Evolutionary conservation across 164 flowering plant genomes (phyloP).

Genomic region (Amborella trichopoda): DNA sequence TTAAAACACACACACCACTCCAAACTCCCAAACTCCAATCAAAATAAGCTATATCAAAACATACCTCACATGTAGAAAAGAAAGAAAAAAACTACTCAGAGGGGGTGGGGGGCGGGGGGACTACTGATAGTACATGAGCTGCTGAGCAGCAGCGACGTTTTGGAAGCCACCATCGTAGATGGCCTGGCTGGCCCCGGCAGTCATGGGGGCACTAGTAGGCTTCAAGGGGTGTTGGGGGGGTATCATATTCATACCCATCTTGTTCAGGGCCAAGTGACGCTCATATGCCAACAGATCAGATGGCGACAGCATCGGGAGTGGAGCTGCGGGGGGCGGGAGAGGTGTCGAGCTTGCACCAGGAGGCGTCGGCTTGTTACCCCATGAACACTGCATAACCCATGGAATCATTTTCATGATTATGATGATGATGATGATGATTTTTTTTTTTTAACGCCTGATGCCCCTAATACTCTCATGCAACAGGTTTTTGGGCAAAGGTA

Average conservation of each 20-base stretch:
- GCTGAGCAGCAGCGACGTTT: constrained; percentile 50
- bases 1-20: too few relatives aligned
- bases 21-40: too few relatives aligned
- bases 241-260: constrained; percentile 40
- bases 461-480: too few relatives aligned
- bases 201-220: constrained; percentile 46
- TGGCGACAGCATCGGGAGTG: constrained; percentile 34
- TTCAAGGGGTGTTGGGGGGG: constrained; percentile 42
- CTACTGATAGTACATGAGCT: constrained; percentile 74
- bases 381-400: constrained; percentile 56
- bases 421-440: too few relatives aligned
- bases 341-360: constrained; percentile 61
- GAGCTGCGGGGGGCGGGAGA: constrained; percentile 60
- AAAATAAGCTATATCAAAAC: too few relatives aligned
- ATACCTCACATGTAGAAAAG: too few relatives aligned
- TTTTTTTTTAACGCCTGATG: too few relatives aligned
- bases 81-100: too few relatives aligned
- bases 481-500: too few relatives aligned
- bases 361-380: constrained; percentile 94
- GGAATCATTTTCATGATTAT: too few relatives aligned
- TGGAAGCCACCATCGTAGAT: constrained; percentile 69
- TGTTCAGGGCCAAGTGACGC: constrained; percentile 55
- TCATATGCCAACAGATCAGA: constrained; percentile 51
- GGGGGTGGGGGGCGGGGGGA: too few relatives aligned
- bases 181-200: constrained; percentile 55